Evolutionary conservation across 257 asterid species (phyloP).

Genomic region (Salvia miltiorrhiza): DNA sequence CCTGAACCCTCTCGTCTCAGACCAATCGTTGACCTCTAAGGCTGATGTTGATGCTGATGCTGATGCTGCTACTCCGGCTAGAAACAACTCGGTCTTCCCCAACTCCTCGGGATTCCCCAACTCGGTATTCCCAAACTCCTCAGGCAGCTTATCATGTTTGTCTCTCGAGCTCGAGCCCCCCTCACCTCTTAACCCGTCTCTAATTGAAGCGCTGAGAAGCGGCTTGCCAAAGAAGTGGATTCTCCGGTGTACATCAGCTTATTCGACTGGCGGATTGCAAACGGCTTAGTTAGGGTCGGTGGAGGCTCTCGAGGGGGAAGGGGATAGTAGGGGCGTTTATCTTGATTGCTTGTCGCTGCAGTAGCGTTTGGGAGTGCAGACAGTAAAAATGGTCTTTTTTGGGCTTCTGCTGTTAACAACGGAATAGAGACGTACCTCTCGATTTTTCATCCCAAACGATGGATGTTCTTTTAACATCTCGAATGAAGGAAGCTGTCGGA

Average conservation of each 20-base stretch:
- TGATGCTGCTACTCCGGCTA: too few relatives aligned
- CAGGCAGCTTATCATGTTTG: conserved; percentile 43
- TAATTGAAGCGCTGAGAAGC: conserved; percentile 59
- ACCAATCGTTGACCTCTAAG: too few relatives aligned
- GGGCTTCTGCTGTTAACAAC: conserved; percentile 59
- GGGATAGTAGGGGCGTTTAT: conserved; percentile 35
- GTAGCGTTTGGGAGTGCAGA: conserved; percentile 27
- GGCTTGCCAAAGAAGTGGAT: conserved; percentile 94
- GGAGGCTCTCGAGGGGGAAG: conserved; percentile 37
- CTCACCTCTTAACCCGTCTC: conserved; percentile 47
- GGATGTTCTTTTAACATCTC: conserved; percentile 84
- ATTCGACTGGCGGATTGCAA: conserved; percentile 51
- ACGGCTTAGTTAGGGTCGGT: conserved; percentile 32
- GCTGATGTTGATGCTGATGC: too few relatives aligned
- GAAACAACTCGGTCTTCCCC: too few relatives aligned
- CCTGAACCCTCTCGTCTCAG: too few relatives aligned
- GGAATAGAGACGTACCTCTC: conserved; percentile 89
- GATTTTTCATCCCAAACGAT: conserved; percentile 97
- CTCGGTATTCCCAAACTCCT: too few relatives aligned
- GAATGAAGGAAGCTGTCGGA: conserved; percentile 48
- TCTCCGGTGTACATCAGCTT: conserved; percentile 70
- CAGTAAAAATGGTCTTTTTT: conserved; percentile 39
- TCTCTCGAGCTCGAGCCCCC: conserved; percentile 43
- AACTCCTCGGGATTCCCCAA: too few relatives aligned
- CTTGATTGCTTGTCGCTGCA: conserved; percentile 33